These are phyloP conservation scores for Bipolaris oryzae DNA, from an alignment of 2,329 filamentous ascomycete species.

Conservation along the genomic window DNA sequence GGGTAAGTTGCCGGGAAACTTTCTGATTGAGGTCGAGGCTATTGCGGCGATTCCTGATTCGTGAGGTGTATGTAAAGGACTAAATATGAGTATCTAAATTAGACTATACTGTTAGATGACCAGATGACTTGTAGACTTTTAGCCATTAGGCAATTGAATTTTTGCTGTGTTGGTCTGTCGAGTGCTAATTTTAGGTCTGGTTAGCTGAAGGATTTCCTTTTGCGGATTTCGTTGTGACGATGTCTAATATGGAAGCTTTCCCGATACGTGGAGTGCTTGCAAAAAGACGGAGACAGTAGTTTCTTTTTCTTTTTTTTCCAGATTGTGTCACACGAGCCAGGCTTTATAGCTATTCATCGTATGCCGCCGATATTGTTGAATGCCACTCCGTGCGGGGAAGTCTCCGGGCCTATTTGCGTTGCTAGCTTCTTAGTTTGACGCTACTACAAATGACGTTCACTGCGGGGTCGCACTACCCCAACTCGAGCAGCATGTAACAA, in stretches of 20 bases:
- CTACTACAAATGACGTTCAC: neutral
- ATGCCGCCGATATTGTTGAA: too few relatives aligned
- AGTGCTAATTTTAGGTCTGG: too few relatives aligned
- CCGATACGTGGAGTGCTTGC: too few relatives aligned
- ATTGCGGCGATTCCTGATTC: slow-evolving; percentile 40
- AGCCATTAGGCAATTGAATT: too few relatives aligned
- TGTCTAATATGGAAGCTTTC: too few relatives aligned
- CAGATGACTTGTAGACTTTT: too few relatives aligned
- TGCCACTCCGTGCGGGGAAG: neutral
- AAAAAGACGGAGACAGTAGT: too few relatives aligned
- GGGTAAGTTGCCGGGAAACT: slow-evolving; percentile 39
- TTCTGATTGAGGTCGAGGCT: slow-evolving; percentile 42
- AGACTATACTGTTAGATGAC: too few relatives aligned
- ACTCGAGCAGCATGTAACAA: too few relatives aligned
- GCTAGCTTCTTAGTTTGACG: neutral
- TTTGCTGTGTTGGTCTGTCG: too few relatives aligned
- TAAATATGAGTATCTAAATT: neutral
- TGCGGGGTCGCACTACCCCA: neutral
- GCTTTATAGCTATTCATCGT: neutral
- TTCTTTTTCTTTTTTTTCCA: neutral
- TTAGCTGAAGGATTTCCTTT: too few relatives aligned
- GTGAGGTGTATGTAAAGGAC: neutral
- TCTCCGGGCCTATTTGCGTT: neutral
- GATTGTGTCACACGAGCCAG: neutral
- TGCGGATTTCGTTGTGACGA: too few relatives aligned